Percentiles rank a stretch among this genome's conserved stretches.
These are phyloP conservation scores for Pisolithus microcarpus DNA, from an alignment of 768 basidiomycete genomes.

Conservation along the genomic window DNA sequence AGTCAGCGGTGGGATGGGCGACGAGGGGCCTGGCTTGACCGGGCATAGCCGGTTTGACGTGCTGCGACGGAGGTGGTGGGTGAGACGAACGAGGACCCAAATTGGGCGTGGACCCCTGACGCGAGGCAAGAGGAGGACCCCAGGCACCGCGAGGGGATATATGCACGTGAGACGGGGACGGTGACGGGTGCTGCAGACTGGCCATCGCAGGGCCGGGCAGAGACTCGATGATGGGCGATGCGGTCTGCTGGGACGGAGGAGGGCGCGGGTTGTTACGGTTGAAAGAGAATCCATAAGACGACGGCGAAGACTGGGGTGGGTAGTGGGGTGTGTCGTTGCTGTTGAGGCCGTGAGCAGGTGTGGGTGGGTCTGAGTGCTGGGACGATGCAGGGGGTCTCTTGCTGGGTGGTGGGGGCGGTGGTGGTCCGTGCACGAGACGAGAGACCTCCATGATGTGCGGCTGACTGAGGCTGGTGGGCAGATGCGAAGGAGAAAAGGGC, in stretches of 20 bases:
- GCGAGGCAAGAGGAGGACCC: constrained; percentile 21
- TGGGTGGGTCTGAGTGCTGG: constrained; percentile 10
- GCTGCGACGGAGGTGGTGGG: constrained; percentile 21
- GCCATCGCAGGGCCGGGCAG: constrained; percentile 25
- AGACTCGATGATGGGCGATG: constrained; percentile 19
- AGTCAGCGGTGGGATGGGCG: neutral
- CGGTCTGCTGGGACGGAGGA: constrained; percentile 24
- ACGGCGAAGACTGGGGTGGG: constrained; percentile 17
- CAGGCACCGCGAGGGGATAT: constrained; percentile 19
- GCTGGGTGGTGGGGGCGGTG: constrained; percentile 57
- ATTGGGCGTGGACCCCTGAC: constrained; percentile 28
- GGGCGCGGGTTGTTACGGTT: constrained; percentile 27
- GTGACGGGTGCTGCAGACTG: constrained; percentile 26
- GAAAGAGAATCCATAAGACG: constrained; percentile 12
- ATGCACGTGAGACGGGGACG: constrained; percentile 24
- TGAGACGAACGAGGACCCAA: constrained; percentile 20
- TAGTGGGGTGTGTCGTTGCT: constrained; percentile 19
- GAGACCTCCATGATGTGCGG: constrained; percentile 53
- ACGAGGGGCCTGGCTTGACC: constrained; percentile 19
- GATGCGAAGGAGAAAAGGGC: neutral
- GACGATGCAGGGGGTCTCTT: constrained; percentile 20
- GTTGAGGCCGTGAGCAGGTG: constrained; percentile 9
- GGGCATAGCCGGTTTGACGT: constrained; percentile 28
- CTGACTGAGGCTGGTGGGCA: neutral
- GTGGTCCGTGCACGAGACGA: constrained; percentile 61